Base-by-base conservation (phyloP, 2,329 filamentous ascomycete species). In the Aspergillus caelatus region DNA sequence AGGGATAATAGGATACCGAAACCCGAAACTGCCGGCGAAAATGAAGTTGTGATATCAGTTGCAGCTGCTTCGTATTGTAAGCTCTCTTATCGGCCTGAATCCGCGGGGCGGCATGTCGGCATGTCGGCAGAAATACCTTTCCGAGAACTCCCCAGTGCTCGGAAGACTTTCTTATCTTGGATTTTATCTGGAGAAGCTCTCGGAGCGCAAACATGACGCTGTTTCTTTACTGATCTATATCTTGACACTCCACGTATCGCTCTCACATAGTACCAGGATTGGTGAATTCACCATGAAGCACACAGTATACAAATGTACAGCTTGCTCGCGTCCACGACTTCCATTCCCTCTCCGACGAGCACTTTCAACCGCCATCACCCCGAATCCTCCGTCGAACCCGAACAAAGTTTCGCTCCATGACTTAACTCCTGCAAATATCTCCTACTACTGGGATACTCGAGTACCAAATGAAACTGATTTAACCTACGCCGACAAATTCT, bases 381-480 rank as follows among this genome's bases (percentile, higher is more conserved):
- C 65, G 50, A 58, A 56, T 4, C 52, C 58, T 19, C 57, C 57
- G 10, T 46, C 65, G 5, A 70, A 69, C 54, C 67, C 71, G 36
- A 72, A 70, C 52, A 76, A 74, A 62, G 67, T 68, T 55, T 66
- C 62, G 9, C 72, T 78, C 57, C 60, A 67, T 65, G 71, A 75
- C 56, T 71, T 79, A 46, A 70, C 72, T 3, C 70, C 74, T 14
- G 66, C 74, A 23, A 70, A 77, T 36, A 68, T 73, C 61, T 82
- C 78, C 60, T 81, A 79, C 66, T 83, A 86, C 72, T 85, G 83
- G 80, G 83, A 86, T 60, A 85, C 84, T 0, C 64, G 72, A 46
- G 73, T 78, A 7, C 84, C 84, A 0, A 81, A 74, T 21, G 43
- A 68, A 0, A 63, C 70, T 1, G 81, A 86, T 70, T 75, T 85